Conservation (phyloP, 2,329 filamentous ascomycete species). For the Allantophomopsis cytisporea region DNA sequence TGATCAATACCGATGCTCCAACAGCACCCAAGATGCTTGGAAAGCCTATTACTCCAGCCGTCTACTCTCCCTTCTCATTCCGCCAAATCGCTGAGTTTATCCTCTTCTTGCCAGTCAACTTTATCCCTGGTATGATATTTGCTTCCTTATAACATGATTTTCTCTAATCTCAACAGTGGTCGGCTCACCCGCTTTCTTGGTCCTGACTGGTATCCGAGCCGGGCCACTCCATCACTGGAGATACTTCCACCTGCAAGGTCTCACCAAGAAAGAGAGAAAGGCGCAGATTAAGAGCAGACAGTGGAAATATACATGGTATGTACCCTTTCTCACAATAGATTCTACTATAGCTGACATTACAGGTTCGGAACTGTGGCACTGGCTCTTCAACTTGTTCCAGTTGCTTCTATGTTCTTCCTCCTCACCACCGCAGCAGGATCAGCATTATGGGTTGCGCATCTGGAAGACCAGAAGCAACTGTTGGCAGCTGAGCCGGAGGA, state of each 20-base stretch:
- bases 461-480: slow-evolving; percentile 42
- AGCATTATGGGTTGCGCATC: slow-evolving; percentile 70
- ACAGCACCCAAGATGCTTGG: slow-evolving; percentile 70
- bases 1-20: slow-evolving; percentile 52
- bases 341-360: not conserved
- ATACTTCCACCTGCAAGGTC: slow-evolving; percentile 70
- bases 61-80: slow-evolving; percentile 81
- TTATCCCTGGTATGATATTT: slow-evolving; percentile 55
- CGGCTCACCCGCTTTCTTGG: slow-evolving; percentile 73
- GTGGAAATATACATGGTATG: slow-evolving; percentile 76
- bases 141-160: too few species aligned
- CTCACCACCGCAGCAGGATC: slow-evolving; percentile 76
- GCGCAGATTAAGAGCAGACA: slow-evolving; percentile 50
- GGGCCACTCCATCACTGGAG: slow-evolving; percentile 85
- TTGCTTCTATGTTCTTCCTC: slow-evolving; percentile 88
- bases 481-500: slow-evolving; percentile 2
- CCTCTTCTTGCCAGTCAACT: slow-evolving; percentile 67
- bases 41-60: slow-evolving; percentile 60
- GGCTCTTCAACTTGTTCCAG: slow-evolving; percentile 73
- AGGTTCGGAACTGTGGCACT: slow-evolving; percentile 78
- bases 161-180: too few species aligned
- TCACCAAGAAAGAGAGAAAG: slow-evolving; percentile 62
- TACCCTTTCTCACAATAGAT: not conserved
- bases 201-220: slow-evolving; percentile 75
- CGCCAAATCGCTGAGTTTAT: slow-evolving; percentile 84